Evolutionary conservation across 1,284 basidiomycete species (phyloP).

Genomic region (Inonotus obliquus): DNA sequence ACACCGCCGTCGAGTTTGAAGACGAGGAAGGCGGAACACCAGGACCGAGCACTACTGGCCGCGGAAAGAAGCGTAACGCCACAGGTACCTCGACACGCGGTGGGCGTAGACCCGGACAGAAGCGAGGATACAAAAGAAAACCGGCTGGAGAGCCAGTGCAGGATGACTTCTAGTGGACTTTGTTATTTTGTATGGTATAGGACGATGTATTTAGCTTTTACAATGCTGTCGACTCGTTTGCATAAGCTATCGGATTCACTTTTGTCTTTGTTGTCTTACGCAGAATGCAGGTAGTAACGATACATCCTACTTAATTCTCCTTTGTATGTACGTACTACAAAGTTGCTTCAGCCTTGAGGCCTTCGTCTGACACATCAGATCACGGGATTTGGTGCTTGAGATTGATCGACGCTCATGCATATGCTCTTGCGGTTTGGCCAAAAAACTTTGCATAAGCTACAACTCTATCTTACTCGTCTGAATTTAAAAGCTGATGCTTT

Average conservation of each 20-base stretch:
- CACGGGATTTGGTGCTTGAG: neutral
- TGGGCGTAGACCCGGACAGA: slow-evolving; percentile 26
- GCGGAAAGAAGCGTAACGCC: slow-evolving; percentile 34
- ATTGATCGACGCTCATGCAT: neutral
- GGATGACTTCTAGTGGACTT: slow-evolving; percentile 5
- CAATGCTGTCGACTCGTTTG: slow-evolving; percentile 6
- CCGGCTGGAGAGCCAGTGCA: slow-evolving; percentile 9
- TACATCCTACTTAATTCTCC: neutral
- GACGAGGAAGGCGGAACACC: slow-evolving; percentile 34
- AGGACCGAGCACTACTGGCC: slow-evolving; percentile 22
- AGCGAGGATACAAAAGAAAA: slow-evolving; percentile 28
- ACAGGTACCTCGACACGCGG: slow-evolving; percentile 28
- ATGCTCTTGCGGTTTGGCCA: neutral
- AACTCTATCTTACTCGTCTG: neutral
- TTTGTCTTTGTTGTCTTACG: slow-evolving; percentile 1
- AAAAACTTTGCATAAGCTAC: neutral
- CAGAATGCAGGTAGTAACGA: slow-evolving; percentile 1
- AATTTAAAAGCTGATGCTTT: slow-evolving; percentile 12
- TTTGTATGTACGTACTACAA: neutral
- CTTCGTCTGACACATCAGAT: too few species aligned
- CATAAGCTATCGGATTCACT: slow-evolving; percentile 6
- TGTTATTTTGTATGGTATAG: slow-evolving; percentile 13
- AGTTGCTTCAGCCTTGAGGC: too few species aligned
- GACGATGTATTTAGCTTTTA: neutral
- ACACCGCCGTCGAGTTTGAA: slow-evolving; percentile 27